phyloP scores from a whole-genome alignment of 352 stramenopile genomes.

The Pythium coloratum region DNA sequence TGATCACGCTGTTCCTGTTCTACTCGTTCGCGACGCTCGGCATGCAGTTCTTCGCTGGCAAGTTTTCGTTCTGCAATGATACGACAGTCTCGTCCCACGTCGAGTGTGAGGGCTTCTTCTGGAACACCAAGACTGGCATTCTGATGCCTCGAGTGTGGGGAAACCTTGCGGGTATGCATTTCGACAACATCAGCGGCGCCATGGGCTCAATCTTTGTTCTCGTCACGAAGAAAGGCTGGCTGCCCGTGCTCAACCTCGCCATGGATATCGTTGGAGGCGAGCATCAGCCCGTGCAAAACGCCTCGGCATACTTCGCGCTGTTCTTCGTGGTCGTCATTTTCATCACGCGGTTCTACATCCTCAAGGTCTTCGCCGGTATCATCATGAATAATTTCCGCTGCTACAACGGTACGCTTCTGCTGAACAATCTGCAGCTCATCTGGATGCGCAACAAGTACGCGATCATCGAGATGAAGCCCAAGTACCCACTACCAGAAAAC shows the following conservation, averaged over 20 bases:
- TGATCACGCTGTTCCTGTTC: constrained; percentile 80
- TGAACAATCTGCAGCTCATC: constrained; percentile 77
- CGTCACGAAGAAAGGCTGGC: constrained; percentile 85
- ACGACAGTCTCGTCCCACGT: constrained; percentile 38
- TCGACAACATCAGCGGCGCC: constrained; percentile 79
- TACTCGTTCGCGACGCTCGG: constrained; percentile 85
- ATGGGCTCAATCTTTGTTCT: constrained; percentile 81
- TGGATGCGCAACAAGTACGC: constrained; percentile 72
- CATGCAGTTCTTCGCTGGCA: constrained; percentile 82
- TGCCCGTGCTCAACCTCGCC: constrained; percentile 77
- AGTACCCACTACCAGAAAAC: constrained; percentile 72
- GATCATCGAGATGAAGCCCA: constrained; percentile 63
- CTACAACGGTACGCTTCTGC: constrained; percentile 77
- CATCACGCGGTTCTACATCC: constrained; percentile 73
- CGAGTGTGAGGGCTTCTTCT: constrained; percentile 71
- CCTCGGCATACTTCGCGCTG: constrained; percentile 75
- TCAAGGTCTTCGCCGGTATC: constrained; percentile 78
- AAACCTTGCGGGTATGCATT: constrained; percentile 75
- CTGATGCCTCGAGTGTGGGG: constrained; percentile 79
- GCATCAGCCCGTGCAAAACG: constrained; percentile 67
- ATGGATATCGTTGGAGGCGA: constrained; percentile 80
- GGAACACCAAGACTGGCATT: constrained; percentile 46
- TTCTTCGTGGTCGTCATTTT: constrained; percentile 86
- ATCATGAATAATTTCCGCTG: constrained; percentile 88
- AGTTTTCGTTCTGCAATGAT: constrained; percentile 85